Evolutionary conservation across 148 eudicot species (phyloP).

Genomic region (Rhododendron simsii): DNA sequence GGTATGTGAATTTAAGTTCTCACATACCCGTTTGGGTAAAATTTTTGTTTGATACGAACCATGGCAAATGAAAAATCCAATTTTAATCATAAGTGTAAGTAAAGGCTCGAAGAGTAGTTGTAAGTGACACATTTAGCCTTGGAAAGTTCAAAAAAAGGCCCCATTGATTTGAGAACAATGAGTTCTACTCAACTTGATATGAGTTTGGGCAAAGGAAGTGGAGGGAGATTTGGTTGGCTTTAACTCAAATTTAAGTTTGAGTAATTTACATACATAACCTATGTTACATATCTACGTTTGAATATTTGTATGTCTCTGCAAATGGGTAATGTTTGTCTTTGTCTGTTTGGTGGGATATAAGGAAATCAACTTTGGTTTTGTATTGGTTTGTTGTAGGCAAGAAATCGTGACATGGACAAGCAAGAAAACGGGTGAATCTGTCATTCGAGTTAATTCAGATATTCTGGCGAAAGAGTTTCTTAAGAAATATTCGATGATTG

Average conservation of each 20-base stretch:
- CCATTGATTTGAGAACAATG: neutral
- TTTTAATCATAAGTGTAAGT: neutral
- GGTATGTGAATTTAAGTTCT: neutral
- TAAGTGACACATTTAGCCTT: neutral
- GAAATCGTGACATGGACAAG: slow-evolving; percentile 82
- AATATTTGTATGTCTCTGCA: neutral
- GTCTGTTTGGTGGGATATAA: neutral
- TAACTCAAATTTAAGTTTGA: neutral
- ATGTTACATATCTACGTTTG: neutral
- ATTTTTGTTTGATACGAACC: neutral
- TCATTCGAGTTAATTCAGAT: slow-evolving; percentile 52
- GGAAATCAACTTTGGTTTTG: neutral
- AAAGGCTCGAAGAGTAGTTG: neutral
- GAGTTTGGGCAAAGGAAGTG: neutral
- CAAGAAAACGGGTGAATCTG: slow-evolving; percentile 81
- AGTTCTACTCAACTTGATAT: neutral
- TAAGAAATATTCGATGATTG: slow-evolving; percentile 49
- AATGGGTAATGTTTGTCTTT: neutral
- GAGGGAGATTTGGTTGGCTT: neutral
- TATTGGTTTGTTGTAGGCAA: slow-evolving; percentile 43
- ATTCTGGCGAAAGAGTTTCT: slow-evolving; percentile 58
- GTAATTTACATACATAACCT: neutral
- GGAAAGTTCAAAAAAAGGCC: neutral
- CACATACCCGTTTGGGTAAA: neutral
- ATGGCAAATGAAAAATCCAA: neutral